Evolutionary conservation across 805 yeast genomes (phyloP).

Genomic region (Metschnikowia bowlesiae): DNA sequence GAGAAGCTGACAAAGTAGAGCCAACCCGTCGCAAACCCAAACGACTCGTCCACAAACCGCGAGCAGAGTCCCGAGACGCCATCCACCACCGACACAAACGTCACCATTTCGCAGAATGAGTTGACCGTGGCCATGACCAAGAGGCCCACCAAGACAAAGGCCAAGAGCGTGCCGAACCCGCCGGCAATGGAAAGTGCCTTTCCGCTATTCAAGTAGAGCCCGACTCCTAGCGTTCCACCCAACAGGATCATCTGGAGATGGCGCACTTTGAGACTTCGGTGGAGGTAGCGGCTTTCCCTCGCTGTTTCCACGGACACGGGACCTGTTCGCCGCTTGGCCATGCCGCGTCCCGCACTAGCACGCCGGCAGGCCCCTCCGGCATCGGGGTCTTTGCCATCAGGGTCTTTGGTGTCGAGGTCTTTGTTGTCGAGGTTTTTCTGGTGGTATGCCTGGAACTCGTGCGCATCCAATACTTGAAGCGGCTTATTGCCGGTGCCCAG

Average conservation of each 20-base stretch:
- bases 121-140: constrained; percentile 66
- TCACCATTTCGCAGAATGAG: constrained; percentile 78
- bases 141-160: constrained; percentile 59
- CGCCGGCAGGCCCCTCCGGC: background rate
- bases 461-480: constrained; percentile 9
- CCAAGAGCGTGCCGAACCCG: constrained; percentile 69
- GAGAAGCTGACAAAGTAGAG: constrained; percentile 70
- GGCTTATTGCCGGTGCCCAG: constrained; percentile 3
- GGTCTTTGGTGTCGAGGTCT: background rate
- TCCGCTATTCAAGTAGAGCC: constrained; percentile 64
- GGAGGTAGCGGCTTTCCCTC: constrained; percentile 26
- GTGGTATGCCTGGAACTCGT: constrained; percentile 9
- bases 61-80: constrained; percentile 75
- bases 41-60: constrained; percentile 71
- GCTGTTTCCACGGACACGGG: background rate
- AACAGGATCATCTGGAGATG: constrained; percentile 76
- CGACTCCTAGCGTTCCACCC: constrained; percentile 79
- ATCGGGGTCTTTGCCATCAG: background rate
- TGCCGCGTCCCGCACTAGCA: background rate
- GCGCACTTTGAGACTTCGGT: constrained; percentile 56
- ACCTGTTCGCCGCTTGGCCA: background rate
- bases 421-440: constrained; percentile 2
- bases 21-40: constrained; percentile 72
- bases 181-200: constrained; percentile 72
- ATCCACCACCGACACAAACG: constrained; percentile 72